These are phyloP conservation scores for Saturnispora kantuleensis DNA, from an alignment of 805 yeast genomes.

Conservation along the genomic window DNA sequence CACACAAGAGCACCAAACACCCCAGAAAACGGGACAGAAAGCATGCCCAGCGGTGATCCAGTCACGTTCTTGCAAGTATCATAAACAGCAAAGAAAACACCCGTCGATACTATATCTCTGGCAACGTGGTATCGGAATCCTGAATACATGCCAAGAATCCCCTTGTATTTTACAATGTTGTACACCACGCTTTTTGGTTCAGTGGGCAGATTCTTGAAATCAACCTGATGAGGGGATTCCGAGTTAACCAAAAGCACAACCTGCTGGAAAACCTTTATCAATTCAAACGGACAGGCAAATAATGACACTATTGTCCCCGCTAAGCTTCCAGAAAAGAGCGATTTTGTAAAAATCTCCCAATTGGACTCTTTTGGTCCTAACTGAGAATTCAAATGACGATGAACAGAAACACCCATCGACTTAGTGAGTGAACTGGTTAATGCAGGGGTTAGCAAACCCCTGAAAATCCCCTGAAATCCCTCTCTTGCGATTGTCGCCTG, in stretches of 20 bases:
- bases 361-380: conserved; percentile 13
- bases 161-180: conserved; percentile 47
- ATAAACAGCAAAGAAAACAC: conserved; percentile 62
- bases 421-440: conserved; percentile 55
- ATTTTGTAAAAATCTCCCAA: conserved; percentile 30
- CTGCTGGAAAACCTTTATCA: conserved; percentile 74
- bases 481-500: conserved; percentile 44
- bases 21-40: conserved; percentile 56
- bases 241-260: conserved; percentile 39
- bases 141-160: conserved; percentile 55
- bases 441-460: conserved; percentile 71
- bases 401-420: conserved; percentile 49
- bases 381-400: conserved; percentile 34
- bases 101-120: conserved; percentile 64
- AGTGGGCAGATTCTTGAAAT: conserved; percentile 22
- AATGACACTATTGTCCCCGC: conserved; percentile 58
- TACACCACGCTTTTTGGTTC: conserved; percentile 34
- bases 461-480: conserved; percentile 60
- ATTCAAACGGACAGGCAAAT: conserved; percentile 77
- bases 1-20: conserved; percentile 70
- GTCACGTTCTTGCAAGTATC: conserved; percentile 54
- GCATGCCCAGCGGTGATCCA: conserved; percentile 31
- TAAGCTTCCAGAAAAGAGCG: conserved; percentile 47
- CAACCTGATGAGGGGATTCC: conserved; percentile 11
- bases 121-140: conserved; percentile 60